Base-by-base conservation (phyloP, 1,284 basidiomycete genomes). In the Coniferiporia sulphurascens region DNA sequence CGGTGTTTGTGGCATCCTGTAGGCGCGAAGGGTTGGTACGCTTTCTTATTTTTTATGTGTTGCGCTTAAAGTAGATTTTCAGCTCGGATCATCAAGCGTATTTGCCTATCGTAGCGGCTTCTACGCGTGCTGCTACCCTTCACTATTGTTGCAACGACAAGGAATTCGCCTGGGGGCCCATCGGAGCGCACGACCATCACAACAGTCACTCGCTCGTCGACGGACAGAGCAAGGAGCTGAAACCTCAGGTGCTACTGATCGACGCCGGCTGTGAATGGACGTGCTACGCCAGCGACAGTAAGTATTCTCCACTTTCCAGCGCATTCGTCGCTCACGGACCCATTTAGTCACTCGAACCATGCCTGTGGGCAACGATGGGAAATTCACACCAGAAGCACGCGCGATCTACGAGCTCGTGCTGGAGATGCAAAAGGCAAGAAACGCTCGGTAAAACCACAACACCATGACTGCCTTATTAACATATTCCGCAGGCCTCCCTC, bases 241-340 rank as follows among this genome's bases (percentile, higher is more conserved):
- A 75, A 9, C 89, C 92, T 0, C 91, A 94, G 70, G 87, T 95
- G 3, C 77, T 97, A 4, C 81, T 96, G 44, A 93, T 96, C 62
- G 94, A 97, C 68, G 93, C 93, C 1, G 93, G 93, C 0, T 93
- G 92, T 67, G 94, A 97, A 73, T 94, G 85, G 86, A 78, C 85
- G 48, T 89, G 84, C 70, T 91, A 93, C 66, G 88, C 87, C 0
- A 81, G 87, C 0, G 91, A 93, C 68, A 91, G 83, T 78, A 65
- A 67, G 82, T 51, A 57, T 64, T 36, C 51, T 48, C 27, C 36
- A 45, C n/a, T 45, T 17, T 17, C 38, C 15, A 21, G 45, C 10
- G 21, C 27, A 27, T n/a, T 45, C 15, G 49, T 27, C 27, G 5
- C 22, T 58, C 15, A 41, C 15, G 7, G 3, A 45, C 19, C 19